Percentiles rank a stretch among this genome's conserved stretches.
Conservation (phyloP, 1,284 basidiomycete species). For the Mycena sp. region DNA sequence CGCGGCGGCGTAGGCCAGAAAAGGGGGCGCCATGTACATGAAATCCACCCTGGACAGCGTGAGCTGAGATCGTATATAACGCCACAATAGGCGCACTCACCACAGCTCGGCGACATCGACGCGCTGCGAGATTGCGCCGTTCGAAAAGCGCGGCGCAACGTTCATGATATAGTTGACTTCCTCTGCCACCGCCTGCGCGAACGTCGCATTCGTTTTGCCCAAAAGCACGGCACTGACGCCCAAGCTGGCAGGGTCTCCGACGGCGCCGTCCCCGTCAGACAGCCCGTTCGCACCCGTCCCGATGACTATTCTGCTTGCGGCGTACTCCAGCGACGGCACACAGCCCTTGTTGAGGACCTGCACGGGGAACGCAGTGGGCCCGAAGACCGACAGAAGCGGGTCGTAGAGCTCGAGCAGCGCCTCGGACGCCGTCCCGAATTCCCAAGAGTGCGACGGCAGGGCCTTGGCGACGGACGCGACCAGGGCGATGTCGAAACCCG, state of each 20-base stretch:
- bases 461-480: slow-evolving; percentile 43
- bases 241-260: slow-evolving; percentile 55
- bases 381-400: slow-evolving; percentile 50
- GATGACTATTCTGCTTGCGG: slow-evolving; percentile 45
- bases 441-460: slow-evolving; percentile 55
- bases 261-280: slow-evolving; percentile 48
- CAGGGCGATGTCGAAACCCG: slow-evolving; percentile 52
- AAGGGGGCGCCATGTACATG: slow-evolving; percentile 70
- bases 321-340: slow-evolving; percentile 46
- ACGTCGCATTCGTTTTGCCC: slow-evolving; percentile 44
- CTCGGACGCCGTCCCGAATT: slow-evolving; percentile 52
- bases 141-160: slow-evolving; percentile 53
- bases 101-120: slow-evolving; percentile 53
- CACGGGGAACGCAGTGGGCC: slow-evolving; percentile 45
- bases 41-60: slow-evolving; percentile 58
- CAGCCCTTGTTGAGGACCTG: slow-evolving; percentile 32
- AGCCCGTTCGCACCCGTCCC: slow-evolving; percentile 48
- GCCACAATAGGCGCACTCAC: slow-evolving; percentile 41
- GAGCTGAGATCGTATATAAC: background rate
- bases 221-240: slow-evolving; percentile 52
- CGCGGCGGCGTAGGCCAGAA: slow-evolving; percentile 64
- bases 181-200: slow-evolving; percentile 40
- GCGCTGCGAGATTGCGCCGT: slow-evolving; percentile 64
- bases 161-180: slow-evolving; percentile 48
- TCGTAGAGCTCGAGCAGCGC: slow-evolving; percentile 54